Evolutionary conservation across 2,329 filamentous ascomycete species (phyloP), one percentile per base, ranked within the genome.

Genomic region (Pseudogymnoascus sp.): DNA sequence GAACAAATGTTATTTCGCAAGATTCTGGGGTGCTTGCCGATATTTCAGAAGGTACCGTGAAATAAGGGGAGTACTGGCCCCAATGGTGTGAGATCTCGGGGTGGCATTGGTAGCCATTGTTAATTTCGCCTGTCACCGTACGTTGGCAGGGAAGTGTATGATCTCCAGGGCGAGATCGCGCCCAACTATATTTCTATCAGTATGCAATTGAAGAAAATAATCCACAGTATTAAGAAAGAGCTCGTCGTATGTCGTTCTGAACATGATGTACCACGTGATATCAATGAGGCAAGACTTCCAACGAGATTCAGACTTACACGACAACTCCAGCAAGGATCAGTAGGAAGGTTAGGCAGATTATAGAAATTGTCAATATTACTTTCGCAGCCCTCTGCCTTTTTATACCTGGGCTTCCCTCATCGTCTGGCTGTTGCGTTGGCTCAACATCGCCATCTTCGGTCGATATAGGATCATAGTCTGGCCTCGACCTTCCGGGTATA

Each of bases 51-150:
- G 86, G 82, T 0, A 93, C 87, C 0, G 87, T 82, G 75, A 90
- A 96, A 76, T 86, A 96, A 1, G 92, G 90, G 16, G 91, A 89
- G 74, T 96, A 96, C 73, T 93, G 91, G 63, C 92, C 93, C 91
- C 91, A 96, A 63, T 64, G 70, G 19, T 69, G 72, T 56, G 72
- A 72, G 37, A 74, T 72, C 44, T 69, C 64, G 26, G 70, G 68
- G 62, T 68, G 64, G 62, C 73, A 74, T 63, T 68, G 68, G 63
- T 69, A 74, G 37, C 73, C 73, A 62, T 64, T 56, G 8, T 69
- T 62, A 13, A 70, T 62, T 11, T 61, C 59, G 14, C 37, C 33
- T 6, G 13, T n/a, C n/a, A 40, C 16, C 33, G 59, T 61, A 26
- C 33, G 37, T 13, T 8, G 10, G 8, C 59, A 61, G 59, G 59